Evolutionary conservation across 192 early-diverging fungal genomes (phyloP), one percentile per base, ranked within the genome.

Genomic region (Linnemannia hyalina): DNA sequence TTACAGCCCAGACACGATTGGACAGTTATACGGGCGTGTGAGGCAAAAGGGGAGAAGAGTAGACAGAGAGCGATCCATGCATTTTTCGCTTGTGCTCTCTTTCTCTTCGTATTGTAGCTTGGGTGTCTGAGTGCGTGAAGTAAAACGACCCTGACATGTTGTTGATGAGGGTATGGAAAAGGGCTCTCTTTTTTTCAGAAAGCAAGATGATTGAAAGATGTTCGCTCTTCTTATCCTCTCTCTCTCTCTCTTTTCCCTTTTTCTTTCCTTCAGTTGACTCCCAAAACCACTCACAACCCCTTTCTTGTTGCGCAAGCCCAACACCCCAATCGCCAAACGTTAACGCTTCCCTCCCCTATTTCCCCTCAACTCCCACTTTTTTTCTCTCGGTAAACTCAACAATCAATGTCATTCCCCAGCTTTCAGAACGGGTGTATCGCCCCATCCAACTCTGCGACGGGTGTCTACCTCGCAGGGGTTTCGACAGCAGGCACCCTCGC

Each of bases 381-480:
- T 36, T 32, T 29, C 46, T 32, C 68, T 38, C 26, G 29, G 15
- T 26, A 49, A 74, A 26, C 5, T 18, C 29, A 44, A 36, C 26
- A 44, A 38, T 15, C 35, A 69, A n/a, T 42, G 35, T 42, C 35
- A 6, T 11, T 41, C 38, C 82, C 82, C 22, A 29, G n/a, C 22
- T 73, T 55, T 42, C 4, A 15, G 13, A 54, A 76, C 63, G 73
- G 60, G 1, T 85, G 82, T 47, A 80, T 85, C 20, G 82, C 77
- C 20, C 77, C 82, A 4, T 49, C 42, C 36, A 68, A 32, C 36
- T 63, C 82, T 4, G 74, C 74, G 1, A 26, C 65, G 32, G 8
- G 40, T 15, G 69, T 85, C 35, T 85, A 42, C 16, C 74, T 85
- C 10, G 68, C 52, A 42, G 82, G 77, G 52, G 78, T 73, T 8